These are phyloP conservation scores for Hypoxylon rickii DNA, from an alignment of 495 filamentous ascomycete genomes.

Conservation along the genomic window DNA sequence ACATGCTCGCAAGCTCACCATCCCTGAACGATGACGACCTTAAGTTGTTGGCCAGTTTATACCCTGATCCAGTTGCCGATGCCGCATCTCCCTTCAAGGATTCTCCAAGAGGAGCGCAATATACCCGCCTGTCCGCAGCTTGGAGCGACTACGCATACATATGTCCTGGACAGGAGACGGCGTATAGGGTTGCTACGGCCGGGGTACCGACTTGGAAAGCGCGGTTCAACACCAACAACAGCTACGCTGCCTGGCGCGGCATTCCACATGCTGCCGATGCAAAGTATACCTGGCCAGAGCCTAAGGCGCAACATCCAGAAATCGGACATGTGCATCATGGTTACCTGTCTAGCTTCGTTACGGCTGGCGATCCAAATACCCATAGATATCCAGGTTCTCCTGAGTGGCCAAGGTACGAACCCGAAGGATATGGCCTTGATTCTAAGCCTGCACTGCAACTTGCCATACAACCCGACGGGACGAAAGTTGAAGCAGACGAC, in stretches of 20 bases:
- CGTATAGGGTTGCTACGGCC: conserved; percentile 50
- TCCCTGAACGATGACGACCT: conserved; percentile 49
- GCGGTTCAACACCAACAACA: conserved; percentile 49
- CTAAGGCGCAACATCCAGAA: conserved; percentile 47
- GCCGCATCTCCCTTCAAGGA: conserved; percentile 32
- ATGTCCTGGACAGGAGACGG: conserved; percentile 65
- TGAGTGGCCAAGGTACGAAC: conserved; percentile 30
- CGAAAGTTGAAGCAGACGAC: conserved; percentile 24
- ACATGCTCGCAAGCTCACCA: conserved; percentile 61
- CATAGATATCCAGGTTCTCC: conserved; percentile 23
- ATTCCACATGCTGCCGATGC: conserved; percentile 54
- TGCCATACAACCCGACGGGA: conserved; percentile 23
- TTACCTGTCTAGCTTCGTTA: conserved; percentile 58
- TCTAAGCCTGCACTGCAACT: conserved; percentile 29
- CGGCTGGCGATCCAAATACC: conserved; percentile 54
- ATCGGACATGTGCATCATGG: conserved; percentile 51
- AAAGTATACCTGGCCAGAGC: conserved; percentile 42
- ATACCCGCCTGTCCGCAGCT: conserved; percentile 61
- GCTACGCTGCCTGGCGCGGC: conserved; percentile 56
- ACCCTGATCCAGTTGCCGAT: conserved; percentile 58
- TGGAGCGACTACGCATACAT: conserved; percentile 69
- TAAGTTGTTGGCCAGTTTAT: conserved; percentile 55
- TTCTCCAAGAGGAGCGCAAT: conserved; percentile 53
- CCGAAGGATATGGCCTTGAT: conserved; percentile 29
- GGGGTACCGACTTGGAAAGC: conserved; percentile 38